Conservation (phyloP, 1,139 yeast genomes). For the Candida neerlandica region DNA sequence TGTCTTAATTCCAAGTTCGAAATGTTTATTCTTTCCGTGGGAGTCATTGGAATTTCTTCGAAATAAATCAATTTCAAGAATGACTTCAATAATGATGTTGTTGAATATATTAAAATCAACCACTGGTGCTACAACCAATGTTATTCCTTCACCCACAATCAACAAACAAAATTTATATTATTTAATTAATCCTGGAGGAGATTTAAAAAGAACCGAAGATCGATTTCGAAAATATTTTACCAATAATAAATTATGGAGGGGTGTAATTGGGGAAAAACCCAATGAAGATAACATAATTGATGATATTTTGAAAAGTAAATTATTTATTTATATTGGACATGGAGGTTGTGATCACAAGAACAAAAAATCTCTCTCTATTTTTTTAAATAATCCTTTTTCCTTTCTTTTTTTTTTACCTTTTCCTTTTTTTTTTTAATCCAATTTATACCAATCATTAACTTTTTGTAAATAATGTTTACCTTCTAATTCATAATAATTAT, state of each 20-base stretch:
- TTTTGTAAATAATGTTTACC: constrained; percentile 36
- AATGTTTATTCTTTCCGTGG: constrained; percentile 80
- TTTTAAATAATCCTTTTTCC: no score
- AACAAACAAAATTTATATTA: constrained; percentile 42
- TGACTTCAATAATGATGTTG: constrained; percentile 67
- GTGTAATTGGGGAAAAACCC: constrained; percentile 59
- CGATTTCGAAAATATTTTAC: constrained; percentile 54
- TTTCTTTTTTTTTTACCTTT: no score
- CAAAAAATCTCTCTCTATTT: no score
- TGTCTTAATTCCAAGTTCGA: constrained; percentile 67
- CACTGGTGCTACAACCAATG: background rate
- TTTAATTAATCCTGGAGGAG: constrained; percentile 82
- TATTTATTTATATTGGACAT: constrained; percentile 88
- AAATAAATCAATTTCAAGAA: constrained; percentile 63
- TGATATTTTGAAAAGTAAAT: constrained; percentile 41
- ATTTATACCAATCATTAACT: constrained; percentile 32
- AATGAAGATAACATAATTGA: constrained; percentile 45
- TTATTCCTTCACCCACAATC: constrained; percentile 6
- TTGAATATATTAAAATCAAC: constrained; percentile 36
- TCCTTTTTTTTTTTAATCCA: no score
- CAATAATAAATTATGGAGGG: constrained; percentile 49
- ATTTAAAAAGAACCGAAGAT: constrained; percentile 67
- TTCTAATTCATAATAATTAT: constrained; percentile 33
- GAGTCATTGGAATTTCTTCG: constrained; percentile 69
- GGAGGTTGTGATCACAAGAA: constrained; percentile 97